Percentiles rank a stretch among this genome's conserved stretches.
These are phyloP conservation scores for Pyrenophora seminiperda DNA, from an alignment of 2,329 filamentous ascomycete species.

Conservation along the genomic window DNA sequence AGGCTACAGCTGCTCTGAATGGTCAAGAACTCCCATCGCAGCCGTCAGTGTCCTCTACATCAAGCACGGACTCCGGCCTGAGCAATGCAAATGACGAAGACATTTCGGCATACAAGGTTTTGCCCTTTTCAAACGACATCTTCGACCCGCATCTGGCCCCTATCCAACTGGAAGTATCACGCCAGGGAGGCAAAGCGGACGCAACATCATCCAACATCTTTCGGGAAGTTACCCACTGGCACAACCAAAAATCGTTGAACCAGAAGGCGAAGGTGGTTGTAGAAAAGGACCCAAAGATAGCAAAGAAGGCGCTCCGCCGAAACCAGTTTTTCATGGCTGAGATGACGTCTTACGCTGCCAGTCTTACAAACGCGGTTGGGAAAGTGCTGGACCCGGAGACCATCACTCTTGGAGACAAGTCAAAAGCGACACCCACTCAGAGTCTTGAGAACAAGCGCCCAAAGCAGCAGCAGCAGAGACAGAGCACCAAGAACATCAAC, in stretches of 20 bases:
- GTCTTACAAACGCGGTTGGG: slow-evolving; percentile 22
- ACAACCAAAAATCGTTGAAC: slow-evolving; percentile 62
- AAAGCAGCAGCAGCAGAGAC: slow-evolving; percentile 29
- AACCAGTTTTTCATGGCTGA: slow-evolving; percentile 26
- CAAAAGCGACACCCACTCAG: slow-evolving; percentile 17
- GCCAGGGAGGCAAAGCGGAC: slow-evolving; percentile 29
- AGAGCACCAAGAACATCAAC: slow-evolving; percentile 41
- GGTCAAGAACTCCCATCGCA: slow-evolving; percentile 21
- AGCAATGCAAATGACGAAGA: slow-evolving; percentile 16
- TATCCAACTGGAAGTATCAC: slow-evolving; percentile 48
- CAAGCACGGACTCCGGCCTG: slow-evolving; percentile 1
- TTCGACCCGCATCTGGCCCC: slow-evolving; percentile 56
- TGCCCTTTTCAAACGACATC: slow-evolving; percentile 55
- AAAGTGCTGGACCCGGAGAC: slow-evolving; percentile 23
- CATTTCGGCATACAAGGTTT: slow-evolving; percentile 38
- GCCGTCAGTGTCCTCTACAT: slow-evolving; percentile 6
- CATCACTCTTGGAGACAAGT: slow-evolving; percentile 38
- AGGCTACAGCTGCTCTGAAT: slow-evolving; percentile 29
- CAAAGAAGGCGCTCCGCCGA: slow-evolving; percentile 28
- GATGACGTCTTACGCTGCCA: slow-evolving; percentile 23
- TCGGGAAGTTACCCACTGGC: slow-evolving; percentile 63
- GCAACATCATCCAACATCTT: slow-evolving; percentile 51
- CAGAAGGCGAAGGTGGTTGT: slow-evolving; percentile 41
- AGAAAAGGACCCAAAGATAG: slow-evolving; percentile 42
- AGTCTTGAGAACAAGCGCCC: slow-evolving; percentile 24